Base-by-base conservation (phyloP, 352 stramenopile genomes). In the Pythium oligandrum region DNA sequence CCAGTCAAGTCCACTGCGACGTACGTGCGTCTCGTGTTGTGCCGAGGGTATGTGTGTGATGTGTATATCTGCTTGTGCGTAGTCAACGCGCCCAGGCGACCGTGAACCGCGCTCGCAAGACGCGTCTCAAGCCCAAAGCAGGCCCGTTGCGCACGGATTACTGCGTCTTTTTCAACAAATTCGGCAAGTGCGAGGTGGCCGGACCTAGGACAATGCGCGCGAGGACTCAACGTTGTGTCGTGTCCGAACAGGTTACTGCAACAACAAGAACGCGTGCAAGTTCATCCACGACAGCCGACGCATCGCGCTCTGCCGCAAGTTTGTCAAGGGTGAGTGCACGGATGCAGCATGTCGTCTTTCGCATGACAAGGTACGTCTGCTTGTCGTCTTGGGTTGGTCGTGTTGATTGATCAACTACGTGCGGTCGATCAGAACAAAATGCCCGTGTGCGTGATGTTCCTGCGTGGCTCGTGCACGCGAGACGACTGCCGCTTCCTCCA, bases 231-330 rank as follows among this genome's bases (percentile, higher is more conserved):
- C 33, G 30, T 32, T 35, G 17, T 44, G 17, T 60, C 7, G 1
- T 56, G 44, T 43, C 37, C 59, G 35, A 44, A 43, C 54, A 92
- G 83, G 83, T 8, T 88, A 78, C 49, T 93, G 83, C 64, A 93
- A 88, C 51, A 86, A 88, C 47, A 81, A 87, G 60, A 77, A 89
- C 56, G 67, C 66, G 11, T 93, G 83, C 64, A 76, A 71, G 52
- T 91, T 87, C 61, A 85, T 93, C 55, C 83, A 93, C 51, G 83
- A 93, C 57, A 93, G 80, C 57, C 80, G 83, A 17, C 80, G 74
- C n/a, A 67, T 91, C 44, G 71, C 73, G n/a, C 84, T 93, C 48
- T 93, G 83, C 38, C 78, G 75, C 32, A 85, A 87, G 50, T 93
- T 93, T 37, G 53, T 87, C 45, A 74, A 74, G 40, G 84, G 83